These are phyloP conservation scores for Diplodia corticola DNA, from an alignment of 2,329 filamentous ascomycete species.

Conservation along the genomic window DNA sequence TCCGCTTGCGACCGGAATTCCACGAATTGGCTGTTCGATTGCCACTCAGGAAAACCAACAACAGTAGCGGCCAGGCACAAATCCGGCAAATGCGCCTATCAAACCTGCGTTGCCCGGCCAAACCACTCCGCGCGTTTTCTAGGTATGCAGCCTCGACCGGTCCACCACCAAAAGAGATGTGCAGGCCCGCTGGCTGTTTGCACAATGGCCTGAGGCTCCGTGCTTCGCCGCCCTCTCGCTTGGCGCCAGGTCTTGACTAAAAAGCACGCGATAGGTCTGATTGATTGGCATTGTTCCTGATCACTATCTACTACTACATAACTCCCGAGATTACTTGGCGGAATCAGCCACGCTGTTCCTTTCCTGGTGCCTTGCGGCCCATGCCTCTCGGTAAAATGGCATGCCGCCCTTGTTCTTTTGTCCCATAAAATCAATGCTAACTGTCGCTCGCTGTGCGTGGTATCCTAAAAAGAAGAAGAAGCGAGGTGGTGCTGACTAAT, in stretches of 20 bases:
- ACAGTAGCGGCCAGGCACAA: background rate
- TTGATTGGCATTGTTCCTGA: constrained; percentile 19
- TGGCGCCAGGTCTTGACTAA: background rate
- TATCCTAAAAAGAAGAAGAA: constrained; percentile 12
- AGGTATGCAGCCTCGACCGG: background rate
- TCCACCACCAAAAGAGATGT: background rate
- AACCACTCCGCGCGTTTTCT: background rate
- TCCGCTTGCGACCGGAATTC: background rate
- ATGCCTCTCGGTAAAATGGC: constrained; percentile 20
- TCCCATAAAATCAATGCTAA: constrained; percentile 19
- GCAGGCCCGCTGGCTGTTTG: constrained; percentile 5
- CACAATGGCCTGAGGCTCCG: constrained; percentile 9
- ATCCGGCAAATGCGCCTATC: background rate
- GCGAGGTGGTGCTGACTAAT: background rate
- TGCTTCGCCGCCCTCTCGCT: background rate
- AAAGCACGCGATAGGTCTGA: background rate
- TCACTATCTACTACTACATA: constrained; percentile 23
- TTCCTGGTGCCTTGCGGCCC: constrained; percentile 1
- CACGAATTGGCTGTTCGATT: background rate
- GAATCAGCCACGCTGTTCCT: constrained; percentile 8
- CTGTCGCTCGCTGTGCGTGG: constrained; percentile 21
- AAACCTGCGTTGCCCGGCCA: constrained; percentile 11
- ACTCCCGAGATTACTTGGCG: constrained; percentile 5
- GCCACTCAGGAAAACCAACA: background rate
- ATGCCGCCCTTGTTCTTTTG: constrained; percentile 14